Percentiles rank a stretch among this genome's conserved stretches.
These are phyloP conservation scores for Pholiota conissans DNA, from an alignment of 768 basidiomycete species.

Conservation along the genomic window DNA sequence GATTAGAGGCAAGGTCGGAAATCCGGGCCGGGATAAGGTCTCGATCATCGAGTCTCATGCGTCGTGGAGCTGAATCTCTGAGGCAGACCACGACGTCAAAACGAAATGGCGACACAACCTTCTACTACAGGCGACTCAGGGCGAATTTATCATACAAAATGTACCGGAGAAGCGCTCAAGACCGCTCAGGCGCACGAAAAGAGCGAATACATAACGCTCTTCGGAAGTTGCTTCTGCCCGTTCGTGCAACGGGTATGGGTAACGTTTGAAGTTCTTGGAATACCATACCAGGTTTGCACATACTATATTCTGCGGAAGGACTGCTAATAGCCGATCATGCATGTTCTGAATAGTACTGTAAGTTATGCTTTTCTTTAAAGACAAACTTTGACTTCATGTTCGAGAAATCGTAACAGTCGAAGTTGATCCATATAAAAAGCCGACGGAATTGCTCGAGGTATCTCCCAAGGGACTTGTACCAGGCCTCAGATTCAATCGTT, in stretches of 20 bases:
- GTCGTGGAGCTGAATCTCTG: not conserved
- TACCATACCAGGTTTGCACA: slow-evolving; percentile 64
- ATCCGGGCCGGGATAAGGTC: too few relatives aligned
- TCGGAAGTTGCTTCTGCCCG: slow-evolving; percentile 75
- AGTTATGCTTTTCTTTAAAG: slow-evolving; percentile 4
- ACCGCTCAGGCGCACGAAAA: slow-evolving; percentile 52
- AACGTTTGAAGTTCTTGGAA: slow-evolving; percentile 64
- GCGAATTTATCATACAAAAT: slow-evolving; percentile 36
- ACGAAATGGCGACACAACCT: not conserved
- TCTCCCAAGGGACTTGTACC: slow-evolving; percentile 86
- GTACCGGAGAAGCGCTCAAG: slow-evolving; percentile 50
- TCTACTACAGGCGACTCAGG: slow-evolving; percentile 23
- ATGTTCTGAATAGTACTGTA: slow-evolving; percentile 17
- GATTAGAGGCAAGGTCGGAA: too few relatives aligned
- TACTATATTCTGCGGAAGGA: not conserved
- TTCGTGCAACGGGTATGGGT: slow-evolving; percentile 86
- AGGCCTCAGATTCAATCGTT: slow-evolving; percentile 55
- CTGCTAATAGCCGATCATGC: not conserved
- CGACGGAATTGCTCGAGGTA: slow-evolving; percentile 72
- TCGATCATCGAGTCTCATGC: too few relatives aligned
- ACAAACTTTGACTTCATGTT: slow-evolving; percentile 38
- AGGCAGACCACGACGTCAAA: not conserved
- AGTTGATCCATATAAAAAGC: slow-evolving; percentile 83
- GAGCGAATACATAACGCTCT: slow-evolving; percentile 61
- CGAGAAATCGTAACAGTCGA: slow-evolving; percentile 48